Evolutionary conservation across 2,329 filamentous ascomycete species (phyloP), one percentile per base, ranked within the genome.

Genomic region (Bipolaris zeicola): DNA sequence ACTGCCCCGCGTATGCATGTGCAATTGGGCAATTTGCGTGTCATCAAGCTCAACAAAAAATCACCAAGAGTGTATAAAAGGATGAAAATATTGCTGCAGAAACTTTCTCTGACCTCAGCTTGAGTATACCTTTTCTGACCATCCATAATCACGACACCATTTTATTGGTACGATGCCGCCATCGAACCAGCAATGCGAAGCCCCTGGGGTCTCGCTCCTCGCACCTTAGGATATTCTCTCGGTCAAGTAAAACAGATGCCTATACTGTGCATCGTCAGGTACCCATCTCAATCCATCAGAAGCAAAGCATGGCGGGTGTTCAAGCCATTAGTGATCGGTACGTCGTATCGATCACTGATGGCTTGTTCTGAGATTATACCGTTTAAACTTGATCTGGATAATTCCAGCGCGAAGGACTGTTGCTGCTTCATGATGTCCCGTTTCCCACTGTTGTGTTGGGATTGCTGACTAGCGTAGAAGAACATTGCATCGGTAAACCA

Each of bases 321-420:
- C 61, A 60, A 55, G 54, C 26, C 36, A 50, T 49, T 38, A 13
- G 7, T 28, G 16, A 24, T 24, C 7, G 38, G 5, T 41, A 20
- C 20, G 13, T 10, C 6, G 20, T 41, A 41, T 5, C 38, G 3
- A n/a, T 13, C 3, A 41, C 20, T n/a, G 24, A 14, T 11, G n/a
- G 26, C 54, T 58, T 64, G 61, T 60, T 64, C 61, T 62, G 59
- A 64, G 61, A 64, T 64, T 47, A 64, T 88, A 90, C 87, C 87
- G 87, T 83, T 79, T 80, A 83, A 90, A 91, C 88, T 91, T 91
- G 88, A 90, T 89, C 87, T 89, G 87, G 86, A 87, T 88, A 90
- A 90, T 90, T 83, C 87, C 87, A 90, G 89, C 89, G 89, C 52
- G 88, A 91, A 91, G 89, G 86, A 91, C 85, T 88, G 55, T 42